Evolutionary conservation across 225 moss, liverwort and hornwort species (phyloP).

Genomic region (Asterella californica): DNA sequence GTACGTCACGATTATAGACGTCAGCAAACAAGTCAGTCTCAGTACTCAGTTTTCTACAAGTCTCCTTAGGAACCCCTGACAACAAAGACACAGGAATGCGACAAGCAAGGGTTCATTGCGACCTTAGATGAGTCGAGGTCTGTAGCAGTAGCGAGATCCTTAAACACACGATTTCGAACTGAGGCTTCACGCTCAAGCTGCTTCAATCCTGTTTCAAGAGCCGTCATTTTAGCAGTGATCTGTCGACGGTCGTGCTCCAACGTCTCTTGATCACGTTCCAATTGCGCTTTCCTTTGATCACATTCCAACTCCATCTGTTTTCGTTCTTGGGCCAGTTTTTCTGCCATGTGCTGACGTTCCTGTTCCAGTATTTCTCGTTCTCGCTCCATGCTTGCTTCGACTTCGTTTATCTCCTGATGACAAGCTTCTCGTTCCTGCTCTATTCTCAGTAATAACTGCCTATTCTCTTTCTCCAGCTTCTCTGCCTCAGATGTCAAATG

Average conservation of each 20-base stretch:
- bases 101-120: background rate
- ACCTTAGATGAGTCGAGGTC: slow-evolving; percentile 16
- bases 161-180: slow-evolving; percentile 13
- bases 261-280: slow-evolving; percentile 8
- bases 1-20: background rate
- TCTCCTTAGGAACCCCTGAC: background rate
- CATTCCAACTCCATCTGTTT: slow-evolving; percentile 2
- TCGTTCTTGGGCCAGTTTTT: slow-evolving; percentile 7
- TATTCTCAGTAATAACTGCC: background rate
- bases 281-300: background rate
- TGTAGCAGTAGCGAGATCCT: slow-evolving; percentile 22
- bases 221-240: slow-evolving; percentile 20
- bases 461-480: slow-evolving; percentile 12
- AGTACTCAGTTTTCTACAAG: background rate
- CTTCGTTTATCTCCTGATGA: background rate
- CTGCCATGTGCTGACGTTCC: background rate
- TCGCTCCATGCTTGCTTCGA: background rate
- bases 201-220: slow-evolving; percentile 15
- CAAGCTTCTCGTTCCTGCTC: slow-evolving; percentile 6
- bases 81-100: background rate
- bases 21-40: background rate
- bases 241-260: slow-evolving; percentile 15
- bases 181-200: slow-evolving; percentile 25
- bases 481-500: background rate
- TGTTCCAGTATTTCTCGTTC: background rate